A percentile compares a stretch with the other conserved stretches of the same genome.
Conservation (phyloP, 192 early-diverging fungal genomes). For the Coemansia brasiliensis region DNA sequence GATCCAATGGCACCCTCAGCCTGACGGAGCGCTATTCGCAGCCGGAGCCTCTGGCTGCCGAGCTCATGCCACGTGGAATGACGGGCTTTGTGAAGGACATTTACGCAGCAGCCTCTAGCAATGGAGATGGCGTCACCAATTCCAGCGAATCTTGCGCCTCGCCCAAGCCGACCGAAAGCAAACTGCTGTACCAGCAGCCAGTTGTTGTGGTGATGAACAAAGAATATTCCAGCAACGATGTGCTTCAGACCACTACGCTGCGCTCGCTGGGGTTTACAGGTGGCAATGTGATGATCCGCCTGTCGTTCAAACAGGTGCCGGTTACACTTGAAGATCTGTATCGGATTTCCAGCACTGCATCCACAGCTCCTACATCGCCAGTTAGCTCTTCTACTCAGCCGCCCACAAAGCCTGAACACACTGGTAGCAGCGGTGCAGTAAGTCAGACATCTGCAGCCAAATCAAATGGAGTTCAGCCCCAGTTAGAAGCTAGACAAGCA, state of each 20-base stretch:
- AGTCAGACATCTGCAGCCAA: too few species aligned
- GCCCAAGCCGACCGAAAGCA: not conserved
- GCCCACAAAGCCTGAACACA: not conserved
- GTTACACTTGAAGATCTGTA: not conserved
- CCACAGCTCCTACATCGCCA: not conserved
- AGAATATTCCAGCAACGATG: conserved; percentile 60
- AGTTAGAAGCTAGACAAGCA: not conserved
- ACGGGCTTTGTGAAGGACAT: conserved; percentile 6
- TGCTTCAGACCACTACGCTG: conserved; percentile 68
- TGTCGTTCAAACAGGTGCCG: conserved; percentile 60
- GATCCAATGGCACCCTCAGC: conserved; percentile 25
- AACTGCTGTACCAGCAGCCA: conserved; percentile 30
- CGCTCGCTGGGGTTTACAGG: conserved; percentile 65
- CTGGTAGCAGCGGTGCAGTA: too few species aligned
- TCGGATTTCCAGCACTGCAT: not conserved
- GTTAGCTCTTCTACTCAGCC: not conserved
- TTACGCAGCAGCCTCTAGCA: conserved; percentile 5
- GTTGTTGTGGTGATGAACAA: conserved; percentile 31
- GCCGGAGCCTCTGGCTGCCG: not conserved
- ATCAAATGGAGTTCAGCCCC: too few species aligned
- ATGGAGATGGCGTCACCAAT: not conserved
- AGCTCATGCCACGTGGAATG: conserved; percentile 5
- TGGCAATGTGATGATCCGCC: conserved; percentile 69
- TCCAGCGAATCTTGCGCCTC: too few species aligned
- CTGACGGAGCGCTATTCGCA: conserved; percentile 17